These are phyloP conservation scores for Candida vaughaniae DNA, from an alignment of 805 yeast species.

Conservation along the genomic window DNA sequence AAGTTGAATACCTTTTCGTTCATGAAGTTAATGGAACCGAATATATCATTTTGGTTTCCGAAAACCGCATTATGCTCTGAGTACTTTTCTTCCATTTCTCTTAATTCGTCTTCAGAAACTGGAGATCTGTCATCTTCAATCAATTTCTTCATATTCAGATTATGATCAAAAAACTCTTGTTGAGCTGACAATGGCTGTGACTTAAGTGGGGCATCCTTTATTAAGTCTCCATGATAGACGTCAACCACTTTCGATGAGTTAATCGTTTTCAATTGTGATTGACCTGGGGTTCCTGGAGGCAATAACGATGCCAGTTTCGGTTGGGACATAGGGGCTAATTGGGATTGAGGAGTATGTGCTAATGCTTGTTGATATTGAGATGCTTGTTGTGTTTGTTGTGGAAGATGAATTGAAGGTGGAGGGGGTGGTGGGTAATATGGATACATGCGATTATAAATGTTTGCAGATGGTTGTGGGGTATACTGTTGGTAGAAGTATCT, in stretches of 20 bases:
- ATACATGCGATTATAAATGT: slow-evolving; percentile 8
- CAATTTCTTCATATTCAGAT: slow-evolving; percentile 4
- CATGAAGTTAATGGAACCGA: slow-evolving; percentile 37
- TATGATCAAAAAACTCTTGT: slow-evolving; percentile 32
- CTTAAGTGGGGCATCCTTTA: slow-evolving; percentile 47
- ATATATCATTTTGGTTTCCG: slow-evolving; percentile 22
- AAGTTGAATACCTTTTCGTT: slow-evolving; percentile 36
- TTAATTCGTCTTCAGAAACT: slow-evolving; percentile 28
- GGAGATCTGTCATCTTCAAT: slow-evolving; percentile 26
- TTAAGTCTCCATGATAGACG: slow-evolving; percentile 47
- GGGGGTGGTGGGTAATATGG: slow-evolving; percentile 3
- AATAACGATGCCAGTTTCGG: background rate
- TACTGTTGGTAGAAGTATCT: slow-evolving; percentile 12
- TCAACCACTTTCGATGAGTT: slow-evolving; percentile 38
- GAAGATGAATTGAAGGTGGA: background rate
- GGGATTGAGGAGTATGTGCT: background rate
- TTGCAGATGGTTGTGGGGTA: slow-evolving; percentile 16
- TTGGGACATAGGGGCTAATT: background rate
- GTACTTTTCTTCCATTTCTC: slow-evolving; percentile 31
- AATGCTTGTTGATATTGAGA: background rate
- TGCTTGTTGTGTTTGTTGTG: background rate
- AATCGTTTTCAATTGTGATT: background rate
- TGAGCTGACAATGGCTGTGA: slow-evolving; percentile 56
- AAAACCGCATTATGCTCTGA: slow-evolving; percentile 9
- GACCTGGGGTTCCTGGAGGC: no score